Base-by-base conservation (phyloP, 2,329 filamentous ascomycete genomes). In the Trichoderma aggressivum region DNA sequence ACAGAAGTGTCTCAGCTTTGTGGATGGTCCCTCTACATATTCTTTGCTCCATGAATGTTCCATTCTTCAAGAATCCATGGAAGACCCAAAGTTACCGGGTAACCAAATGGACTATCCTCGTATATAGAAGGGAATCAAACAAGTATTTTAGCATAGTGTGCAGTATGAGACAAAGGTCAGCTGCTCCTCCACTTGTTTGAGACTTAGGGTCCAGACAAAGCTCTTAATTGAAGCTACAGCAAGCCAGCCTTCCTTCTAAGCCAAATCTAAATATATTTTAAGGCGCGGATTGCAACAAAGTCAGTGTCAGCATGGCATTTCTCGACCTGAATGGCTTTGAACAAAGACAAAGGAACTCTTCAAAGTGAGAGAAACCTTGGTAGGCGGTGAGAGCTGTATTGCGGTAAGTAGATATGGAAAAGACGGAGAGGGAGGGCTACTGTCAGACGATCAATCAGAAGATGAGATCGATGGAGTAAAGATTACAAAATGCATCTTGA, bases 1-100 rank as follows among this genome's bases (percentile, higher is more conserved):
- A 21, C 10, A 24, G 47, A 53, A 53, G 0, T 53, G 1, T 3
- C 24, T 53, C 5, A 24, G 47, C 47, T 14, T 24, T 7, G 47
- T 53, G 0, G 3, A 53, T 24, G 2, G 3, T 7, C 8, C 12
- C 18, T 24, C 21, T 53, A 7, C 11, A 50, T 50, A 50, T 43
- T 18, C 2, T 18, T n/a, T 43, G 36, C 16, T 43, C 39, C 18
- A n/a, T 43, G 1, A 43, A 43, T 43, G 18, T 1, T 43, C 16
- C 39, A 0, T n/a, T 43, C 16, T 43, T 4, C 16, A 5, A 43
- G 1, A n/a, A 2, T 43, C 2, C 3, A 0, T 18, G 1, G 5
- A 39, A 39, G 16, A n/a, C 39, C 10, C 39, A 43, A 2, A 43
- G 0, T n/a, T n/a, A n/a, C 47, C n/a, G 47, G n/a, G 47, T 24